Evolutionary conservation across 371 early-diverging fungal genomes (phyloP).

Genomic region (Rhizopus stolonifer): DNA sequence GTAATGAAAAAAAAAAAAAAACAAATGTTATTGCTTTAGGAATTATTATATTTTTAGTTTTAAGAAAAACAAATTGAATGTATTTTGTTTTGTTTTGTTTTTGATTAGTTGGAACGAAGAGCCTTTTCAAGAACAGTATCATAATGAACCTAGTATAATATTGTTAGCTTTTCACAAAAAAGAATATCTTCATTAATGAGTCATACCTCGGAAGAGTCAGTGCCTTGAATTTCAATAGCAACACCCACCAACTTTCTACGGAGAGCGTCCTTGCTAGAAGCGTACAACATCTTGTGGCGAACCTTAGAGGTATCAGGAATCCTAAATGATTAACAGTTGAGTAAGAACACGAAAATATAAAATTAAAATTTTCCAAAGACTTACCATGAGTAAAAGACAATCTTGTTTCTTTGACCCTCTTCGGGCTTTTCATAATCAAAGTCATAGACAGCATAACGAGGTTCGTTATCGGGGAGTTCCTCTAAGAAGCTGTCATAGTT

Average conservation of each 20-base stretch:
- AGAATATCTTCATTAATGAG: background rate
- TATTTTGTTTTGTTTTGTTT: conserved; percentile 4
- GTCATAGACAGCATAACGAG: conserved; percentile 87
- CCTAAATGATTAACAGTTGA: conserved; percentile 46
- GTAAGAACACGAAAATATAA: conserved; percentile 7
- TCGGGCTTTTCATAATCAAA: conserved; percentile 69
- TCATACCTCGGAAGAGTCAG: conserved; percentile 66
- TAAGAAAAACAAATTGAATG: conserved; percentile 1
- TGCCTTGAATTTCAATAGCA: conserved; percentile 83
- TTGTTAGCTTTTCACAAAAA: background rate
- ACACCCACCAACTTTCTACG: conserved; percentile 77
- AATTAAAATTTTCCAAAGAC: background rate
- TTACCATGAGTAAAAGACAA: conserved; percentile 51
- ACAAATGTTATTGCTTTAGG: background rate
- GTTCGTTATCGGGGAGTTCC: conserved; percentile 64
- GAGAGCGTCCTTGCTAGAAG: conserved; percentile 84
- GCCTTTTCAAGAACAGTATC: conserved; percentile 82
- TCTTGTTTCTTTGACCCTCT: conserved; percentile 76
- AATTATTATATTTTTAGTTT: background rate
- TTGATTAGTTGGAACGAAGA: conserved; percentile 21
- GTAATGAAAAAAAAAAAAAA: background rate
- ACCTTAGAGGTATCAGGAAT: conserved; percentile 80
- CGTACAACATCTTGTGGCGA: conserved; percentile 90
- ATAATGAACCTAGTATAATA: conserved; percentile 58
- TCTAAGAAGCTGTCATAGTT: conserved; percentile 69